phyloP scores from a whole-genome alignment of 2,329 filamentous ascomycete genomes.

The Colletotrichum phormii region DNA sequence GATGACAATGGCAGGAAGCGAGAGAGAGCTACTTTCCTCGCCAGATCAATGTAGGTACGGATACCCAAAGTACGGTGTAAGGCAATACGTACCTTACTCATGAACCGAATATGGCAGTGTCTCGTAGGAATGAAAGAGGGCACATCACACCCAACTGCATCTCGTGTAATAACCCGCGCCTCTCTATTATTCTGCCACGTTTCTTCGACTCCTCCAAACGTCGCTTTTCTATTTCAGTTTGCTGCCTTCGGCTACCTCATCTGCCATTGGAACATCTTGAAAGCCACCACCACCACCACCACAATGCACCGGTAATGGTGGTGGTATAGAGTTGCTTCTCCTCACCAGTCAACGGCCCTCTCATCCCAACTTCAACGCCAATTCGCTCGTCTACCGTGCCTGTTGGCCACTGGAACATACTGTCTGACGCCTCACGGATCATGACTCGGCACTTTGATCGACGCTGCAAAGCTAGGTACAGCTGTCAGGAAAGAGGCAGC shows the following conservation, averaged over 20 bases:
- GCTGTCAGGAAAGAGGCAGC: conserved; percentile 8
- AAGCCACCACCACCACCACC: neutral
- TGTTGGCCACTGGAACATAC: neutral
- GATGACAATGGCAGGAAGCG: neutral
- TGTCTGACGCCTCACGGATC: conserved; percentile 15
- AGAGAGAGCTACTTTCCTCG: neutral
- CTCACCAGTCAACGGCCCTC: neutral
- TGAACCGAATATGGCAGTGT: too few relatives aligned
- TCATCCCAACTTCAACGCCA: conserved; percentile 15
- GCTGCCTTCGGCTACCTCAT: neutral
- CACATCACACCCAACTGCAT: neutral
- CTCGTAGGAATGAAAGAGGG: too few relatives aligned
- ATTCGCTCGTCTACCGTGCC: neutral
- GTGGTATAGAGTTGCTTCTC: neutral
- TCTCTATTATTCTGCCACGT: conserved; percentile 13
- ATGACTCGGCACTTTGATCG: conserved; percentile 25
- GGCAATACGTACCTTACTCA: too few relatives aligned
- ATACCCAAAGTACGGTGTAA: too few relatives aligned
- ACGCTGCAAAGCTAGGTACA: conserved; percentile 12
- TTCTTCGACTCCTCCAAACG: neutral
- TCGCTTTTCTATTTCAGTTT: conserved; percentile 15
- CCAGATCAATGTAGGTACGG: too few relatives aligned
- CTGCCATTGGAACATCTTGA: neutral
- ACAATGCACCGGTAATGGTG: neutral
- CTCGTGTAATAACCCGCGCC: neutral